Base-by-base conservation (phyloP, 257 asterid species). In the Capsicum baccatum region DNA sequence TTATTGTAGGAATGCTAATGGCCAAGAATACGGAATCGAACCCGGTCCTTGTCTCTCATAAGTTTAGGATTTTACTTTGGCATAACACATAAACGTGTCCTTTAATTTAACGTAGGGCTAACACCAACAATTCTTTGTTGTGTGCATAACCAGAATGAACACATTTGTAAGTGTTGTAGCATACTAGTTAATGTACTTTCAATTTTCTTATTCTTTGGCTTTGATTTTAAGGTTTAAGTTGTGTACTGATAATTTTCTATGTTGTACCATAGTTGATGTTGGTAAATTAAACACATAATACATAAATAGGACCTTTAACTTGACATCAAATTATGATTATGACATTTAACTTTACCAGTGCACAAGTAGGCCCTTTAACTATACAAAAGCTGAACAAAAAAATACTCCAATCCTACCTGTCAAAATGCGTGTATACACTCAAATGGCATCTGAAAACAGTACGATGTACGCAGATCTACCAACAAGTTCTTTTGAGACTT, bases 11-110 rank as follows among this genome's bases (percentile, higher is more conserved):
- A 89, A 87, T 71, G 94, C 94, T 19, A 37, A 76, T 80, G 98
- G 97, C 17, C 83, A 79, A 74, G 94, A 92, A 86, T 11, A 59
- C 9, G 78, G 79, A 1, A 91, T 88, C 5, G 63, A 37, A 15
- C 97, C 96, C 6, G 88, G 91, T 54, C 91, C 89, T 2, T 93
- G 97, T 84, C 91, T 92, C 73, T 21, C 59, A 0, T 35, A 55
- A 73, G 10, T 47, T 19, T 73, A 58, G 48, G 80, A 73, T 73
- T n/a, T 73, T n/a, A 47, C 39, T 71, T 47, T 44, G 48, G 48
- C 48, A 5, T 44, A 44, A 44, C 6, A 44, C 48, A 44, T 44
- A 44, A 5, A 44, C 47, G 47, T 42, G 47, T 3, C 67, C n/a
- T 21, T 4, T 60, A 60, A 10, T 60, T 19, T 21, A 12, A 54